These are phyloP conservation scores for Kitagawia praeruptora DNA, from an alignment of 129 eudicot species.

Conservation along the genomic window DNA sequence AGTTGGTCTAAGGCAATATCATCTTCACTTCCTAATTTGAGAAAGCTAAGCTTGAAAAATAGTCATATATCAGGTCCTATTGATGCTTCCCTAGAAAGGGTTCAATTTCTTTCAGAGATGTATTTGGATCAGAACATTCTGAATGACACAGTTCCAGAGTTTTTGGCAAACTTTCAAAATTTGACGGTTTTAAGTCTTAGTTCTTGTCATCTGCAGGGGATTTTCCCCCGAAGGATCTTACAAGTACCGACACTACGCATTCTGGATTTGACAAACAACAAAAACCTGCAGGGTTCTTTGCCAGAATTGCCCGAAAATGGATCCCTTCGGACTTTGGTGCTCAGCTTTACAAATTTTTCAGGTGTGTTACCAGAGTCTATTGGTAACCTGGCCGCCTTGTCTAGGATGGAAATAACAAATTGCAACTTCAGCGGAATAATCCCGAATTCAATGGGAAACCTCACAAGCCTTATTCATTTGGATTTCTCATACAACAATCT, in stretches of 20 bases:
- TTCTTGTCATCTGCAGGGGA: conserved; percentile 8
- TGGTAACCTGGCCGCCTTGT: conserved; percentile 29
- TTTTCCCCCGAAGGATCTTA: conserved; percentile 18
- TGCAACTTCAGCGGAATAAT: conserved; percentile 43
- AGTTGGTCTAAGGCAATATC: conserved; percentile 21
- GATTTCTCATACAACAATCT: conserved; percentile 41
- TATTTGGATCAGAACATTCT: conserved; percentile 7
- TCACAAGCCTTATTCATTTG: conserved; percentile 25
- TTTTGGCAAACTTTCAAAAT: conserved; percentile 5
- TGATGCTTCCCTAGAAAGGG: background rate
- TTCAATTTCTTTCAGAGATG: conserved; percentile 4
- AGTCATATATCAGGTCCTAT: conserved; percentile 12
- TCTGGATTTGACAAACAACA: conserved; percentile 39
- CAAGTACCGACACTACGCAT: conserved; percentile 24
- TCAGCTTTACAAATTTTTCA: conserved; percentile 32
- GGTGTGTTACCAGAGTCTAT: conserved; percentile 40
- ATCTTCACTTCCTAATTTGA: conserved; percentile 17
- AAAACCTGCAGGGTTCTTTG: conserved; percentile 29
- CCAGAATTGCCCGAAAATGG: conserved; percentile 21
- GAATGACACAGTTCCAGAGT: conserved; percentile 7
- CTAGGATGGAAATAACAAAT: conserved; percentile 24
- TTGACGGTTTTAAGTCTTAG: background rate
- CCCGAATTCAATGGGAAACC: conserved; percentile 34
- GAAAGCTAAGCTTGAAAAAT: background rate
- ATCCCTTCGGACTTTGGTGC: conserved; percentile 28